Evolutionary conservation across 257 asterid genomes (phyloP), one percentile per base, ranked within the genome.

Genomic region (Petrea volubilis): DNA sequence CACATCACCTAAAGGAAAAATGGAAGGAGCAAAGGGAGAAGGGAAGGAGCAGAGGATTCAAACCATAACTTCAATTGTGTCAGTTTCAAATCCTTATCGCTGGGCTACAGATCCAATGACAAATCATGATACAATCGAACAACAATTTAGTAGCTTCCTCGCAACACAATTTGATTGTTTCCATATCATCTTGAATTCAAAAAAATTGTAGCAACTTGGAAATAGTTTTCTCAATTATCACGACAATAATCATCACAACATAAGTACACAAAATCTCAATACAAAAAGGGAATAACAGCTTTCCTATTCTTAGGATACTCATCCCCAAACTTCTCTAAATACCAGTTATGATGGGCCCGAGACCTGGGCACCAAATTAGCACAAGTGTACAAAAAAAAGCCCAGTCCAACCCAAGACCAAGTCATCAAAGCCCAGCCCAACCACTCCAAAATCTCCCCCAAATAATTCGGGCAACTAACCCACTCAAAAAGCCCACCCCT

Each of bases 401-500:
- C 87, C 24, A 88, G 53, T 29, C 88, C 86, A 1, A 84, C 92
- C 90, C 90, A 84, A 33, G 84, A 82, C 79, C 85, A 72, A 15
- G 69, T 76, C 86, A 84, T 80, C 43, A 88, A 33, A 58, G 90
- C 85, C 92, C 90, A 88, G 38, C 88, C 95, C 74, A 84, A 77
- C 90, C 90, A 86, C 51, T 88, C 92, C 70, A 86, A 1, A 1
- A 84, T 77, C 80, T 88, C 92, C 23, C 95, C 90, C 5, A 82
- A 77, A 66, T 88, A 88, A 71, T 84, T 88, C 5, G 95, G 92
- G 13, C 90, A 80, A 7, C 88, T 85, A 29, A 88, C 84, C 74
- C 69, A 47, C 74, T 86, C 90, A 71, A 86, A 85, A 49, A 71
- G 65, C 71, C 92, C 88, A 34, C 90, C 92, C 64, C 17, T 80